phyloP scores from a whole-genome alignment of 345 rosid species.

The Boechera stricta region DNA sequence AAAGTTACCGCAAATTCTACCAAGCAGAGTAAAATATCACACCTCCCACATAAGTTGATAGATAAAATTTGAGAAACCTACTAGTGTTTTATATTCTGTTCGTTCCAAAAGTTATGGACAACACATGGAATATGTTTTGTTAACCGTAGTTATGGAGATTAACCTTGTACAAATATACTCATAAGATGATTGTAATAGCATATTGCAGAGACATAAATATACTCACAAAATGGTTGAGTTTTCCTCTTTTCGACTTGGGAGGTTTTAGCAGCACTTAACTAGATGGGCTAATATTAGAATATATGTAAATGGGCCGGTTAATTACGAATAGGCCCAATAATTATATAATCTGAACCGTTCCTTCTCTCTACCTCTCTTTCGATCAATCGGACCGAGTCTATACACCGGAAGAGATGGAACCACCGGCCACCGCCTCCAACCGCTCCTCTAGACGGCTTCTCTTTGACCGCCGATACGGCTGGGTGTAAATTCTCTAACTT shows the following conservation, averaged over 20 bases:
- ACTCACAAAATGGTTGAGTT: no score
- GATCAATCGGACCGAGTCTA: background rate
- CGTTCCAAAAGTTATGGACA: no score
- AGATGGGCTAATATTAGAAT: background rate
- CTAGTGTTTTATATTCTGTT: no score
- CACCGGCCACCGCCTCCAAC: slow-evolving; percentile 23
- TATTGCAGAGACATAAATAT: no score
- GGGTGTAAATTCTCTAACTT: slow-evolving; percentile 56
- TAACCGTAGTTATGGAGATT: no score
- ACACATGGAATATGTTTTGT: no score
- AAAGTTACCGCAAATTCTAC: background rate
- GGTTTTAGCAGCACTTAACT: no score
- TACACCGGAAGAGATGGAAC: slow-evolving; percentile 27
- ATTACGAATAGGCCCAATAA: background rate
- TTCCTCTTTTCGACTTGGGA: no score
- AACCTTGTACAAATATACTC: no score
- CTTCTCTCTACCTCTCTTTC: background rate
- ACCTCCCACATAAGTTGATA: background rate
- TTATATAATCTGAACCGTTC: slow-evolving; percentile 3
- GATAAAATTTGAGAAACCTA: no score
- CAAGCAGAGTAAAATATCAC: background rate
- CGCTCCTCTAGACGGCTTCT: slow-evolving; percentile 54
- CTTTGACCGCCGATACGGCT: slow-evolving; percentile 79
- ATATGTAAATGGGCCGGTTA: background rate
- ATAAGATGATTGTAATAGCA: no score